A percentile compares a stretch with the other conserved stretches of the same genome.
These are phyloP conservation scores for Apodospora peruviana DNA, from an alignment of 495 filamentous ascomycete genomes.

Conservation along the genomic window DNA sequence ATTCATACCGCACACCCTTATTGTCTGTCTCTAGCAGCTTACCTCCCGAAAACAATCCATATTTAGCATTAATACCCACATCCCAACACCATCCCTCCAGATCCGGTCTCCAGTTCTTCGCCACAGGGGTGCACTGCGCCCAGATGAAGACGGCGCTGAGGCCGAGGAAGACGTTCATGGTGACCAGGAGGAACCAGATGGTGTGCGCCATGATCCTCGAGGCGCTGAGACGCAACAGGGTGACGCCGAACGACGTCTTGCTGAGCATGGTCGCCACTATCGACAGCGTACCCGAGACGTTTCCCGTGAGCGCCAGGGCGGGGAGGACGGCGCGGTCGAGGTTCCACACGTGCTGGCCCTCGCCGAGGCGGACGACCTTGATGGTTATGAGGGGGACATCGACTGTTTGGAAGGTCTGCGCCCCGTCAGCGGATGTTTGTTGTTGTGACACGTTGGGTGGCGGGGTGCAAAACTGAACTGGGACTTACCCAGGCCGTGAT, in stretches of 20 bases:
- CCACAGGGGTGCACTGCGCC: constrained; percentile 25
- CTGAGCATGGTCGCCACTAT: constrained; percentile 17
- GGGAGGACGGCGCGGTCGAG: constrained; percentile 1
- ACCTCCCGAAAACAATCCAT: constrained; percentile 3
- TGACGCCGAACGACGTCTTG: constrained; percentile 27
- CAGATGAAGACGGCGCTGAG: constrained; percentile 31
- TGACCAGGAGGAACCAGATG: constrained; percentile 24
- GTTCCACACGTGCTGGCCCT: constrained; percentile 6
- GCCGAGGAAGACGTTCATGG: constrained; percentile 28
- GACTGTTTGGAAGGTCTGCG: not conserved
- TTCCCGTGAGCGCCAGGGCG: constrained; percentile 6
- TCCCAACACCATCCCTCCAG: constrained; percentile 23
- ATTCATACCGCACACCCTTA: not conserved
- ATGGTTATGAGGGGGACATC: constrained; percentile 2
- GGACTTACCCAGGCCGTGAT: constrained; percentile 10
- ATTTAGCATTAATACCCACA: constrained; percentile 2
- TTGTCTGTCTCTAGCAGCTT: constrained; percentile 21
- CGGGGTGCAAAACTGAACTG: not conserved
- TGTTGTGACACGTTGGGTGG: not conserved
- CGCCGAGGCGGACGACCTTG: constrained; percentile 13
- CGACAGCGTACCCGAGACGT: constrained; percentile 13
- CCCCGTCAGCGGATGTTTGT: not conserved
- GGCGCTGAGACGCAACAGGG: constrained; percentile 8
- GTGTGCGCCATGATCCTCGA: not conserved
- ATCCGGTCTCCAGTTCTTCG: constrained; percentile 22